These are phyloP conservation scores for Sporothrix humicola DNA, from an alignment of 2,329 filamentous ascomycete genomes.

Conservation along the genomic window DNA sequence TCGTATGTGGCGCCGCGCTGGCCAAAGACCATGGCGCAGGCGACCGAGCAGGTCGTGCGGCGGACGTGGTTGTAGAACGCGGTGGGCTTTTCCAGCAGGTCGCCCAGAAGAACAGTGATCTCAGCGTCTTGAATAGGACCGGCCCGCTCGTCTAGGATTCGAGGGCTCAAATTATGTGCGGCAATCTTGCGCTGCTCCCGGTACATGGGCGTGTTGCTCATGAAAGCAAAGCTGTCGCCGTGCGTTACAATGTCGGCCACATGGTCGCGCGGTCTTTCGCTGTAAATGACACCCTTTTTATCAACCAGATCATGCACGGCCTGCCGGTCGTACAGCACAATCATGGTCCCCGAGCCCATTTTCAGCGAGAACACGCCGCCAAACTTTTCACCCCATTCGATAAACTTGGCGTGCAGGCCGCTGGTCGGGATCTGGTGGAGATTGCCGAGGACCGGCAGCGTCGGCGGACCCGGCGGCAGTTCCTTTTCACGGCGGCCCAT, in stretches of 20 bases:
- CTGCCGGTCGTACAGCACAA: neutral
- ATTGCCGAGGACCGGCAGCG: neutral
- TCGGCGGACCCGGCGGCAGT: neutral
- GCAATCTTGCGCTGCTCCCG: neutral
- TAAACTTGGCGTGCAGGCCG: neutral
- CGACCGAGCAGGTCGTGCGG: too few species aligned
- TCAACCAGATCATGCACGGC: neutral
- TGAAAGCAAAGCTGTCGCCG: neutral
- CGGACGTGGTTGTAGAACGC: too few species aligned
- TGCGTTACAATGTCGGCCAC: neutral
- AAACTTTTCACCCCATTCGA: neutral
- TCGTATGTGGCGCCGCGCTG: neutral
- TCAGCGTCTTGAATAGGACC: too few species aligned
- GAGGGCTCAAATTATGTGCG: too few species aligned
- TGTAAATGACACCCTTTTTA: constrained; percentile 2
- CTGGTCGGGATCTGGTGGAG: neutral
- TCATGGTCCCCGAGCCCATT: neutral
- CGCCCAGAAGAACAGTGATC: too few species aligned
- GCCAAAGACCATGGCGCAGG: neutral
- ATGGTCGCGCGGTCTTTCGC: neutral
- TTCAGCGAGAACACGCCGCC: neutral
- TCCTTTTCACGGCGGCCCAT: neutral
- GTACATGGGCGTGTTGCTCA: neutral
- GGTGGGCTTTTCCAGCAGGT: too few species aligned
- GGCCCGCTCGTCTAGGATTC: too few species aligned